phyloP scores from a whole-genome alignment of 2,329 filamentous ascomycete species.

The Pleurostoma richardsiae region DNA sequence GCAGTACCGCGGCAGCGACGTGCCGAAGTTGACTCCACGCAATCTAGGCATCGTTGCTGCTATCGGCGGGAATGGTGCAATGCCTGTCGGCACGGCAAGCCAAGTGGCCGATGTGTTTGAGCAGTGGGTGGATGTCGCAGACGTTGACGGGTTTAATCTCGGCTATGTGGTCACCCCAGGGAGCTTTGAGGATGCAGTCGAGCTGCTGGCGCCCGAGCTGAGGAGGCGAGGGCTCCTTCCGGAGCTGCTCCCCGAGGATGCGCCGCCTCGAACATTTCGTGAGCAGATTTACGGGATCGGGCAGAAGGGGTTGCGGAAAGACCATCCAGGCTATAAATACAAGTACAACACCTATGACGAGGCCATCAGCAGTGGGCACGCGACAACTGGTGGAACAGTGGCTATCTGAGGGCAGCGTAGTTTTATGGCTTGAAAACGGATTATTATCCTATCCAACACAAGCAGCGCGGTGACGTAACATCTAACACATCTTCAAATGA shows the following conservation, averaged over 20 bases:
- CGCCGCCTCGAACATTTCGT: not conserved
- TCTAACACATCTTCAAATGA: no score
- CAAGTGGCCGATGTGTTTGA: slow-evolving; percentile 7
- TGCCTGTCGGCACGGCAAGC: slow-evolving; percentile 1
- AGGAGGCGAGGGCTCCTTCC: slow-evolving; percentile 8
- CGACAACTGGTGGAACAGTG: no score
- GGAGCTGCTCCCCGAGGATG: slow-evolving; percentile 11
- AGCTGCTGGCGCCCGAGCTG: slow-evolving; percentile 16
- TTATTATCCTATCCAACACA: no score
- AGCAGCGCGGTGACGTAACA: no score
- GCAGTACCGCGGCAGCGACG: slow-evolving; percentile 2
- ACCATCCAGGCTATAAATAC: slow-evolving; percentile 4
- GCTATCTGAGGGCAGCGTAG: no score
- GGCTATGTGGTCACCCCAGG: slow-evolving; percentile 7
- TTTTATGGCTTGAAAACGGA: no score
- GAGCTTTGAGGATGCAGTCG: slow-evolving; percentile 7
- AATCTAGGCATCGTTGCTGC: slow-evolving; percentile 1
- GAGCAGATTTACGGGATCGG: slow-evolving; percentile 5
- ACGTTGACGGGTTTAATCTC: slow-evolving; percentile 11
- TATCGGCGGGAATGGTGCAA: slow-evolving; percentile 1
- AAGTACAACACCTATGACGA: slow-evolving; percentile 3
- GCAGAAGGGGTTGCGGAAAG: not conserved
- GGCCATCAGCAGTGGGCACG: no score
- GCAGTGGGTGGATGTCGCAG: slow-evolving; percentile 9
- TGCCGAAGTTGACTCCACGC: slow-evolving; percentile 2